phyloP scores from a whole-genome alignment of 345 rosid species.

The Euphorbia pulcherrima region DNA sequence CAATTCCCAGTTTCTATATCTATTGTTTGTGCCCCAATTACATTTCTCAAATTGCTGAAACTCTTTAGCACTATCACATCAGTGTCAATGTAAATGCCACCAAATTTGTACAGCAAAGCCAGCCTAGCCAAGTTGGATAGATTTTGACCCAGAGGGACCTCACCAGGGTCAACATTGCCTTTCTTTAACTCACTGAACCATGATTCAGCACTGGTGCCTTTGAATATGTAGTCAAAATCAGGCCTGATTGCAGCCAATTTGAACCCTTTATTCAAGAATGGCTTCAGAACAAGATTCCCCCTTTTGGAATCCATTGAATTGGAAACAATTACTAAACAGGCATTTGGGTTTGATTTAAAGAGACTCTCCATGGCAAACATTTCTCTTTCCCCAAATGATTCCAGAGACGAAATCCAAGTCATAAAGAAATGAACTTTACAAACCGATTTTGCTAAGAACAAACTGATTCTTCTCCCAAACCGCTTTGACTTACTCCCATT shows the following conservation, averaged over 20 bases:
- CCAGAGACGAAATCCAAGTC: constrained; percentile 81
- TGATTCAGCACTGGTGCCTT: constrained; percentile 52
- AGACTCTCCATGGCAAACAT: constrained; percentile 54
- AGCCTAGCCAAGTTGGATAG: constrained; percentile 78
- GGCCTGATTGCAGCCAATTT: constrained; percentile 51
- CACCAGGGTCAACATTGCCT: constrained; percentile 68
- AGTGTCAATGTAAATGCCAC: constrained; percentile 76
- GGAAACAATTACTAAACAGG: constrained; percentile 71
- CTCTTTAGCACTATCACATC: constrained; percentile 59
- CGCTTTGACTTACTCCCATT: constrained; percentile 27
- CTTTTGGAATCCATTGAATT: constrained; percentile 53
- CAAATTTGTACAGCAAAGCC: constrained; percentile 69
- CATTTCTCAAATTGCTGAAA: constrained; percentile 48
- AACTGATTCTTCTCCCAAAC: constrained; percentile 42
- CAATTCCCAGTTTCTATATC: constrained; percentile 55
- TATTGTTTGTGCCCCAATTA: constrained; percentile 72
- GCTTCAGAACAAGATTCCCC: constrained; percentile 47
- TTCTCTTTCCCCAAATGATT: constrained; percentile 63
- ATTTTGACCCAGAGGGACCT: constrained; percentile 78
- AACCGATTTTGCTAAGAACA: constrained; percentile 41
- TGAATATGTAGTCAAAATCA: constrained; percentile 57
- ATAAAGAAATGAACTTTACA: constrained; percentile 76
- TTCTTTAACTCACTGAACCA: constrained; percentile 57
- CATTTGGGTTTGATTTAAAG: constrained; percentile 56
- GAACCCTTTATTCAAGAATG: constrained; percentile 50